These are phyloP conservation scores for Hygrocybe punicea DNA, from an alignment of 768 basidiomycete species.

Conservation along the genomic window DNA sequence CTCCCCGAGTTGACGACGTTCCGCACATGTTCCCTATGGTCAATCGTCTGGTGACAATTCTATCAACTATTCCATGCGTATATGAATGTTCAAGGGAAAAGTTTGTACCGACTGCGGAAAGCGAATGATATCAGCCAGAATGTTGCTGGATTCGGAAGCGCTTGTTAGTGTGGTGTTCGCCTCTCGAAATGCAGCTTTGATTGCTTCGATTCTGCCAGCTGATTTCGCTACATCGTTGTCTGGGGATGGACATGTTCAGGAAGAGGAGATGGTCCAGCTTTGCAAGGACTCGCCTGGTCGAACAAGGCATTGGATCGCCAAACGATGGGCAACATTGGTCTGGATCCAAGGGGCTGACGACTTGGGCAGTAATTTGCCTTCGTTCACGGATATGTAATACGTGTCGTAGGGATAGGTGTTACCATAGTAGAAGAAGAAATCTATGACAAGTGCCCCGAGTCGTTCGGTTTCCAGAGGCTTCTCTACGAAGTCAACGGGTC, in stretches of 20 bases:
- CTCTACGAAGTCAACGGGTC: constrained; percentile 42
- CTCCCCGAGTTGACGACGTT: constrained; percentile 6
- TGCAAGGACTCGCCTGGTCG: constrained; percentile 32
- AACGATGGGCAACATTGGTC: constrained; percentile 19
- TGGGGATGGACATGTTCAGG: constrained; percentile 13
- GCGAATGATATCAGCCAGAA: constrained; percentile 26
- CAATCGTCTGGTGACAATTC: constrained; percentile 8
- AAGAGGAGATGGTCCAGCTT: background rate
- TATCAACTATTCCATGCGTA: background rate
- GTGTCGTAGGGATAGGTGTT: constrained; percentile 39
- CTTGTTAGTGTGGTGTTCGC: constrained; percentile 24
- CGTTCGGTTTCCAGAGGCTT: constrained; percentile 48
- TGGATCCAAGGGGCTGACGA: constrained; percentile 32
- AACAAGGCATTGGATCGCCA: constrained; percentile 44
- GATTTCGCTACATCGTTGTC: constrained; percentile 42
- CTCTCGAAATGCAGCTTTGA: constrained; percentile 36
- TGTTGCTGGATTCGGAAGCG: constrained; percentile 12
- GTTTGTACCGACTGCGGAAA: constrained; percentile 23
- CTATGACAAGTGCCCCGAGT: constrained; percentile 57
- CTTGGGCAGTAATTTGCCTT: constrained; percentile 36
- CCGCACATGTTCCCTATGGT: constrained; percentile 9
- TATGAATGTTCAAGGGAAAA: background rate
- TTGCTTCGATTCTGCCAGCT: constrained; percentile 27
- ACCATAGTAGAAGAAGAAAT: constrained; percentile 68
- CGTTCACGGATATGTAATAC: constrained; percentile 40